A percentile compares a stretch with the other conserved stretches of the same genome.
Evolutionary conservation across 2,329 filamentous ascomycete species (phyloP).

Genomic region (Ceratocystis huliohia): DNA sequence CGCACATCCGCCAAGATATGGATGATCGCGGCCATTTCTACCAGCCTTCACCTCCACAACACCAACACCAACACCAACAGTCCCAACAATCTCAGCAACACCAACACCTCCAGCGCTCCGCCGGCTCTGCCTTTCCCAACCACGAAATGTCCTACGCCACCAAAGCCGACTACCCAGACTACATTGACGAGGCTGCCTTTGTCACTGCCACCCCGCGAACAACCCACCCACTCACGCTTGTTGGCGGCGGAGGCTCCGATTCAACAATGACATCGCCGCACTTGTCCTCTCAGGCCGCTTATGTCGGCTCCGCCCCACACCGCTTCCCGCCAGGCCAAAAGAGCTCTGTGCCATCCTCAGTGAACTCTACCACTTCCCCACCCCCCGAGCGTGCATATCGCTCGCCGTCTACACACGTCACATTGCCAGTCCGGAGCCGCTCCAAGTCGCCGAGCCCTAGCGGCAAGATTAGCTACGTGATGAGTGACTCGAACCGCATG

Average conservation of each 20-base stretch:
- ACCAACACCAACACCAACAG: neutral
- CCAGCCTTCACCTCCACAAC: constrained; percentile 28
- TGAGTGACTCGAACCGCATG: neutral
- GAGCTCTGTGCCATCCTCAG: neutral
- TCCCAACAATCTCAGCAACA: neutral
- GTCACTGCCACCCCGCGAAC: neutral
- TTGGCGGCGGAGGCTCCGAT: neutral
- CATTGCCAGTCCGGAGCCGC: neutral
- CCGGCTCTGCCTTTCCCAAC: constrained; percentile 35
- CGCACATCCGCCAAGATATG: constrained; percentile 6
- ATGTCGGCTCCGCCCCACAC: neutral
- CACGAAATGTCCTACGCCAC: constrained; percentile 22
- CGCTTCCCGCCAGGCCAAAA: constrained; percentile 5
- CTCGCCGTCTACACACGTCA: neutral
- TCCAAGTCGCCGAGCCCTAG: constrained; percentile 8
- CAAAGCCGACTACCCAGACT: neutral
- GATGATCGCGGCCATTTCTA: constrained; percentile 7
- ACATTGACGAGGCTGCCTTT: neutral
- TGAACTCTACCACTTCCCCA: constrained; percentile 1
- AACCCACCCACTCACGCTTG: constrained; percentile 12
- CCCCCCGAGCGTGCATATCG: constrained; percentile 8
- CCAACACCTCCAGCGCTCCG: constrained; percentile 25
- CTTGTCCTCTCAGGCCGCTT: neutral
- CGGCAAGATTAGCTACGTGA: neutral
- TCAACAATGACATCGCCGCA: neutral